Base-by-base conservation (phyloP, 176 grass and related monocot genomes). In the Ensete ventricosum region DNA sequence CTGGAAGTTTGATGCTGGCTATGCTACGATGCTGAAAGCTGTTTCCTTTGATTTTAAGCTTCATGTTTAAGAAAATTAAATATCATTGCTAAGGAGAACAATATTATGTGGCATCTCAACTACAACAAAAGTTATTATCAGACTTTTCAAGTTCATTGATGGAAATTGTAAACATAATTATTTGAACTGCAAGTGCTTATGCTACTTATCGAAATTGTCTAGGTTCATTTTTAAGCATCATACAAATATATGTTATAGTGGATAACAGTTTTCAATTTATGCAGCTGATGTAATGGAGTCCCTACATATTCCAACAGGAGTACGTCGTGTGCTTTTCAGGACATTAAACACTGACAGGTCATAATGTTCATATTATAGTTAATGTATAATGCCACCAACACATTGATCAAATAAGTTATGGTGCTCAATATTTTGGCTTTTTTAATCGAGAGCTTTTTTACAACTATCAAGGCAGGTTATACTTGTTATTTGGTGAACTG, bases 311-410 rank as follows among this genome's bases (percentile, higher is more conserved):
- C 92, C 87, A 0, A 92, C 72, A 88, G 89, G 89, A 76, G 87
- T 96, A 54, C 83, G 79, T 27, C 84, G 89, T 52, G 89, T 96
- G 77, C 68, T 96, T 65, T 96, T 96, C 79, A 89, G 89, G 62
- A 96, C 89, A 76, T 26, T 89, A 64, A 96, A 96, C 73, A 92
- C 92, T 50, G 92, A 92, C 81, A 89, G 81, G 93, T 93, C 16
- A 52, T 71, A 17, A 14, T 8, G 4, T 11, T 50, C 23, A 65
- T 23, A 26, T 5, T 11, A 65, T 65, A 23, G 14, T n/a, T 71
- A 10, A 19, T 9, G 19, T 71, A n/a, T 20, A 71, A 6, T 68
- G 24, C 65, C 14, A 14, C 9, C 57, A n/a, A 60, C 13, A 58
- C 14, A 12, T 58, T 58, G 13, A 17, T 16, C 14, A 58, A 58